These are phyloP conservation scores for Naganishia kalamii DNA, from an alignment of 768 basidiomycete genomes.

Conservation along the genomic window DNA sequence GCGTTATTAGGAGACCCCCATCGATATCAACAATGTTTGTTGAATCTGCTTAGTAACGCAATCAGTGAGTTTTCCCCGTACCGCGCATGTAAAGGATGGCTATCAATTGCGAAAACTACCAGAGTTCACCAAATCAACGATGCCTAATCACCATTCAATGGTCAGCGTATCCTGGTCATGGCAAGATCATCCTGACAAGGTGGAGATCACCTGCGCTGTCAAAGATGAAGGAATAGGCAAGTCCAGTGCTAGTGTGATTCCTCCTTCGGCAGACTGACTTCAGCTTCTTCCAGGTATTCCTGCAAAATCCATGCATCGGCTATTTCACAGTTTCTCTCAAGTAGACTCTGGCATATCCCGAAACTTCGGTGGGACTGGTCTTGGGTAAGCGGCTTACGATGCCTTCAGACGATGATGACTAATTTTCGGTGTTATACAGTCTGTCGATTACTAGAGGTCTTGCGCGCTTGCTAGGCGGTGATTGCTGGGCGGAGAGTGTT, in stretches of 20 bases:
- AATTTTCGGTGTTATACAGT: background rate
- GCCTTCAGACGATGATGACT: background rate
- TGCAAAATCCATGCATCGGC: conserved; percentile 32
- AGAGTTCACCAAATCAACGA: background rate
- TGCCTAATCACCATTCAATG: background rate
- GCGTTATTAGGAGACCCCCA: conserved; percentile 35
- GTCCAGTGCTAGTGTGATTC: no score
- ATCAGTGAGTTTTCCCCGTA: conserved; percentile 19
- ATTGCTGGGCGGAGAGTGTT: conserved; percentile 32
- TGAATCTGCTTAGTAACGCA: conserved; percentile 35
- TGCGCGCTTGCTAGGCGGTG: conserved; percentile 33
- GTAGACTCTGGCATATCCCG: conserved; percentile 35
- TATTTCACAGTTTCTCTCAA: conserved; percentile 38
- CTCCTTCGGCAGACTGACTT: no score
- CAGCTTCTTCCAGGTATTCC: conserved; percentile 18
- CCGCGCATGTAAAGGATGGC: no score
- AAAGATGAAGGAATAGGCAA: conserved; percentile 38
- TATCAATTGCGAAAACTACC: no score
- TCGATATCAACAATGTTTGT: conserved; percentile 35
- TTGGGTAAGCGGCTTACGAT: conserved; percentile 21
- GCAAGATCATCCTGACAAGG: conserved; percentile 14
- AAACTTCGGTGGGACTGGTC: conserved; percentile 30
- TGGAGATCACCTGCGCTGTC: conserved; percentile 27
- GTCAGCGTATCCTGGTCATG: conserved; percentile 31
- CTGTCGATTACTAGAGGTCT: conserved; percentile 38